Conservation (phyloP, 805 yeast genomes). For the Zygosaccharomyces pseudorouxii region DNA sequence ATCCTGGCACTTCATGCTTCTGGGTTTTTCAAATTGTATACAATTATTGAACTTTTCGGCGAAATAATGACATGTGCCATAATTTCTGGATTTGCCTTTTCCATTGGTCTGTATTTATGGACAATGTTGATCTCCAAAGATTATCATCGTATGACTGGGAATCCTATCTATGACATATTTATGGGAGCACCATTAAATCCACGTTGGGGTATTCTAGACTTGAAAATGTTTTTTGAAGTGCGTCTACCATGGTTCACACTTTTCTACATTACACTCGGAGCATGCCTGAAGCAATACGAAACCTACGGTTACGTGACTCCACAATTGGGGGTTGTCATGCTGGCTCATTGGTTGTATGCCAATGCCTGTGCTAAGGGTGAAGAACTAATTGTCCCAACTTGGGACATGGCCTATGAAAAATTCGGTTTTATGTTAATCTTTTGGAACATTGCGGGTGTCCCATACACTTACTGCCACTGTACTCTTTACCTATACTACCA, state of each 20-base stretch:
- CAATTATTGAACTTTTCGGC: constrained; percentile 77
- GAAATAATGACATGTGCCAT: constrained; percentile 92
- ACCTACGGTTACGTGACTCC: constrained; percentile 72
- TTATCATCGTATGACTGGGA: constrained; percentile 89
- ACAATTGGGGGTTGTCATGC: constrained; percentile 64
- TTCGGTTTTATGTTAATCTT: constrained; percentile 98
- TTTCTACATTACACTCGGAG: constrained; percentile 68
- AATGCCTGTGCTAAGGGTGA: constrained; percentile 98
- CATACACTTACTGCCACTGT: constrained; percentile 95
- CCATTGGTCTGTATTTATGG: constrained; percentile 65
- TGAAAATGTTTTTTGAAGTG: constrained; percentile 96
- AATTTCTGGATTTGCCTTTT: constrained; percentile 63
- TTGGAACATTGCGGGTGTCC: constrained; percentile 99
- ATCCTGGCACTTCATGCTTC: constrained; percentile 64
- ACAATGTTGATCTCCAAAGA: constrained; percentile 64
- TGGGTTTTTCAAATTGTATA: constrained; percentile 67
- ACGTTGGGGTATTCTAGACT: constrained; percentile 84
- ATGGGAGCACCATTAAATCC: constrained; percentile 99
- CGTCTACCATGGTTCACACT: constrained; percentile 95
- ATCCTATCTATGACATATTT: constrained; percentile 82
- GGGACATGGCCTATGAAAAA: constrained; percentile 99
- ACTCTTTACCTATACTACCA: constrained; percentile 79
- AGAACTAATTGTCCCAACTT: constrained; percentile 92
- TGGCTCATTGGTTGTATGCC: constrained; percentile 92
- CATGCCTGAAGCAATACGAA: constrained; percentile 76